Base-by-base conservation (phyloP, 2,329 filamentous ascomycete species). In the Lasiodiplodia sp. region DNA sequence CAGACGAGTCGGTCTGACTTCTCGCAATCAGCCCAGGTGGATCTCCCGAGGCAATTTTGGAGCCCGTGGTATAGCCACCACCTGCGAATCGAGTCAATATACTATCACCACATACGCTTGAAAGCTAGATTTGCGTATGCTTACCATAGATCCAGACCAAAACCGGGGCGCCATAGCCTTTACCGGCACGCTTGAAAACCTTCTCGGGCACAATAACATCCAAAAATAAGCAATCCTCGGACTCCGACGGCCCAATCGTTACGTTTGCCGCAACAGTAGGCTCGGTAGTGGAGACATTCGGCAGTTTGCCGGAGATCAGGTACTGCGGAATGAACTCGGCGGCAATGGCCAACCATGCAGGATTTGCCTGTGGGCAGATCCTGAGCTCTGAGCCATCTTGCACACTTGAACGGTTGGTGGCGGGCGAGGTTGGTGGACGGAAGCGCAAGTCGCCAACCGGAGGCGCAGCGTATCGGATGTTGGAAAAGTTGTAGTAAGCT, bases 391-490 rank as follows among this genome's bases (percentile, higher is more conserved):
- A 75, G 51, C 86, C 86, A 55, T 77, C 81, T 58, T 86, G 81
- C n/a, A 87, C 77, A 0, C 72, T 70, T 6, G 79, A 77, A 38
- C 85, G 80, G 71, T 86, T 82, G 57, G 76, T 72, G 8, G 75
- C 75, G 2, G 84, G 83, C 12, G 76, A 71, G 25, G 79, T 77
- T 1, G 87, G 86, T 40, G 82, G 80, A n/a, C 79, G 79, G 71
- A 87, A 88, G 40, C 87, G 80, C 56, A 87, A 73, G 12, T 85
- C 73, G 10, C 84, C 86, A 2, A 84, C 70, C 1, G 87, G 86
- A 23, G 87, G 82, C 38, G 83, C 83, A 6, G 85, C 87, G 74
- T 84, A 88, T 52, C 86, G 82, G 70, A 88, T 87, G 72, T 88
- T 87, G 68, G 78, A 83, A 76, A 88, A 88, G 71, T 84, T 86